phyloP scores from a whole-genome alignment of 2,329 filamentous ascomycete species.

The Sclerotinia minor region DNA sequence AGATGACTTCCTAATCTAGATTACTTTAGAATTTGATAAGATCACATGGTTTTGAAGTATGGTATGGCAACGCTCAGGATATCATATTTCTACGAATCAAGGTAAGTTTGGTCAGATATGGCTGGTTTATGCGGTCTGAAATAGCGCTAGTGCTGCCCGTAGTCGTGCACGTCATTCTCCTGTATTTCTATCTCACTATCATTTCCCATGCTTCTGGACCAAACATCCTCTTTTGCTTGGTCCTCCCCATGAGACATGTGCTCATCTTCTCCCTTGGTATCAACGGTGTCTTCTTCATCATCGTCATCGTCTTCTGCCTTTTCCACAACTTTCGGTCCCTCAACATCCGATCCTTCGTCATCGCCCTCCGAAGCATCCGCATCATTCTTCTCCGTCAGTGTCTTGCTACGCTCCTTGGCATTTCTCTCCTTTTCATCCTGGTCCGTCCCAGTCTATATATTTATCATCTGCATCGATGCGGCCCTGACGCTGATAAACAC shows the following conservation, averaged over 20 bases:
- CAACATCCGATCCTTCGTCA: not conserved
- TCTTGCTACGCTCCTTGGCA: not conserved
- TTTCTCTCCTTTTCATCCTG: not conserved
- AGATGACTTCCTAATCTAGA: not conserved
- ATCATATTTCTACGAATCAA: too few relatives aligned
- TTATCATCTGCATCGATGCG: not conserved
- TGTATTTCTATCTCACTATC: not conserved
- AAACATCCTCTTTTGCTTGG: not conserved
- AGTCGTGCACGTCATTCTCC: not conserved
- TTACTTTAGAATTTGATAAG: not conserved
- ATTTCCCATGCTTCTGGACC: not conserved
- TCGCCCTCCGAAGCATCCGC: not conserved
- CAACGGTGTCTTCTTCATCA: not conserved
- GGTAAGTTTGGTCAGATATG: not conserved
- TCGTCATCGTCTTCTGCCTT: not conserved
- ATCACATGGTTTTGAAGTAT: not conserved
- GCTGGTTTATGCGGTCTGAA: not conserved
- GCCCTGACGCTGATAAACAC: not conserved
- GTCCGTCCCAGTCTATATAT: not conserved
- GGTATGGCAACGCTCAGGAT: not conserved
- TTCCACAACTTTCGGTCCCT: not conserved
- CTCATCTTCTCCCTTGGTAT: not conserved
- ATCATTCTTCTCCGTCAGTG: not conserved
- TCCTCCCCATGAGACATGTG: not conserved
- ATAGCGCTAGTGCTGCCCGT: too few relatives aligned